Evolutionary conservation across 2,329 filamentous ascomycete species (phyloP).

Genomic region (Blastomyces emzantsi): DNA sequence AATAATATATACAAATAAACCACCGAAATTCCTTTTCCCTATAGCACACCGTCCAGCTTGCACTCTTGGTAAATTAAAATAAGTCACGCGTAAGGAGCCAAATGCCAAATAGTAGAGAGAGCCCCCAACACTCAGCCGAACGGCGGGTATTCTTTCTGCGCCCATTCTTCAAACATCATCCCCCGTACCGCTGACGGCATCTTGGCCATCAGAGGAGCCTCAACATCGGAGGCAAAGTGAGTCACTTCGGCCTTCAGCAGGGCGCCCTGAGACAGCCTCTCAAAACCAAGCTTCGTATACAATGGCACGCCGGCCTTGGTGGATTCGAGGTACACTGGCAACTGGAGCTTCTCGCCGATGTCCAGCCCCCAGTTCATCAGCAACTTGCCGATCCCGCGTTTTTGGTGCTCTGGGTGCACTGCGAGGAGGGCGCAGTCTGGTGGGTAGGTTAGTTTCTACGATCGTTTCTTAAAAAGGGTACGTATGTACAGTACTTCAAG

Average conservation of each 20-base stretch:
- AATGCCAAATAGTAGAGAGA: too few species aligned
- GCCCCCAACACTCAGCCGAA: not conserved
- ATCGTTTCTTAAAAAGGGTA: not conserved
- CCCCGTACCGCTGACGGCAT: slow-evolving; percentile 31
- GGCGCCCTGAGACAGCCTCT: slow-evolving; percentile 32
- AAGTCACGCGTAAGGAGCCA: too few species aligned
- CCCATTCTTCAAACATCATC: slow-evolving; percentile 31
- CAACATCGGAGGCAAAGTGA: slow-evolving; percentile 29
- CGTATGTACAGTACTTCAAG: not conserved
- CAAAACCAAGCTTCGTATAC: slow-evolving; percentile 36
- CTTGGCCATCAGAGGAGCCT: slow-evolving; percentile 37
- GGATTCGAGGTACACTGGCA: slow-evolving; percentile 34
- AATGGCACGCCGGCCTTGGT: slow-evolving; percentile 28
- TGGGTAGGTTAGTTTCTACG: not conserved
- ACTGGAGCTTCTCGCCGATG: slow-evolving; percentile 27
- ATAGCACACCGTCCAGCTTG: too few species aligned
- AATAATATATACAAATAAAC: not conserved
- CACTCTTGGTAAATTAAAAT: too few species aligned
- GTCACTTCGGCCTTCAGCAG: slow-evolving; percentile 33
- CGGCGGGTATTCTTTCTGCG: slow-evolving; percentile 10
- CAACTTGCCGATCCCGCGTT: slow-evolving; percentile 34
- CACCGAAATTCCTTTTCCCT: not conserved
- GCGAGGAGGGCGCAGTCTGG: slow-evolving; percentile 32
- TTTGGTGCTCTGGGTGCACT: slow-evolving; percentile 37
- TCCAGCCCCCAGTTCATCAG: slow-evolving; percentile 34